Conservation (phyloP, 352 stramenopile species). For the Pythium brassicae region DNA sequence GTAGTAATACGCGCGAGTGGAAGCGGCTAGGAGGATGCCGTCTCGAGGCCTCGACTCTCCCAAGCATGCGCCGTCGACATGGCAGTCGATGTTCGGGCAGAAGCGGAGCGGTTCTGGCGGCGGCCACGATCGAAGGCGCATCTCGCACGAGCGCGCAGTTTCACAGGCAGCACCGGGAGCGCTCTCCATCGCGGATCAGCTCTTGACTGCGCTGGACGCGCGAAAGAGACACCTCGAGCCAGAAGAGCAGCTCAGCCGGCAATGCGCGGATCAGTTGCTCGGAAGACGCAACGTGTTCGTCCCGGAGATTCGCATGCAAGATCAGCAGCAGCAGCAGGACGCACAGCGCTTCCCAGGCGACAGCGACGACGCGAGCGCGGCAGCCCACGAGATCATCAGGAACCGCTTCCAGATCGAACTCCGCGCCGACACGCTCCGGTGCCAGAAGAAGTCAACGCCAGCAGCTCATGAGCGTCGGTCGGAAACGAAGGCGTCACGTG, state of each 20-base stretch:
- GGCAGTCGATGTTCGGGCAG: conserved; percentile 54
- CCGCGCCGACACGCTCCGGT: conserved; percentile 31
- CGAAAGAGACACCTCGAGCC: conserved; percentile 13
- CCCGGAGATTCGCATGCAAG: conserved; percentile 13
- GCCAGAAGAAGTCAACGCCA: neutral
- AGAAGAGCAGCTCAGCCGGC: conserved; percentile 29
- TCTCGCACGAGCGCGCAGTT: neutral
- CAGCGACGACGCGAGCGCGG: conserved; percentile 9
- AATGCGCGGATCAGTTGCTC: conserved; percentile 51
- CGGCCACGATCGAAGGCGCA: neutral
- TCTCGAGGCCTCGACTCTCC: conserved; percentile 19
- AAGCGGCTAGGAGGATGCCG: neutral
- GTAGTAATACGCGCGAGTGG: no score
- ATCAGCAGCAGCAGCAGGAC: neutral
- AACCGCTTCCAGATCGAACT: conserved; percentile 41
- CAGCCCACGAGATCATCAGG: conserved; percentile 45
- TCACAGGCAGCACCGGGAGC: neutral
- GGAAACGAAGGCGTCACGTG: neutral
- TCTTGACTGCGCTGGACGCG: conserved; percentile 30
- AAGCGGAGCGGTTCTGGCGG: conserved; percentile 17
- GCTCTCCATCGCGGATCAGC: conserved; percentile 32
- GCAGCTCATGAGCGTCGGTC: neutral
- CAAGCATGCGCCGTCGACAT: conserved; percentile 31
- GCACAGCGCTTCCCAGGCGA: neutral
- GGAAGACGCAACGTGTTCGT: conserved; percentile 54